Conservation (phyloP, 805 yeast species). For the Candida schatavii region DNA sequence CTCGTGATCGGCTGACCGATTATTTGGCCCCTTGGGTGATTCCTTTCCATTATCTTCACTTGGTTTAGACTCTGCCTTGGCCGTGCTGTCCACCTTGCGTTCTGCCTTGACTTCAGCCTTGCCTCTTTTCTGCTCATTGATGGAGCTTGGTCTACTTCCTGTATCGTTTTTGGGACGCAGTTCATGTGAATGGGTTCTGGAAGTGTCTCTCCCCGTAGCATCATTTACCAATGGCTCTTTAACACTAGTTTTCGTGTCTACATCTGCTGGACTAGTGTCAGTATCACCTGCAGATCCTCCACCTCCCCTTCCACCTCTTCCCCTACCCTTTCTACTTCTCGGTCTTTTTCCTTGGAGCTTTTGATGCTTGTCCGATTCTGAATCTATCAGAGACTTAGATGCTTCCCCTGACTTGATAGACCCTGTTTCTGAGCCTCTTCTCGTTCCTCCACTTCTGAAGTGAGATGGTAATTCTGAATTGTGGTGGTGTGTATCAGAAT, state of each 20-base stretch:
- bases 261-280: too few relatives aligned
- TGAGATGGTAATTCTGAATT: slow-evolving; percentile 1
- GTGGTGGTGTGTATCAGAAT: slow-evolving; percentile 1
- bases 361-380: background rate
- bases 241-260: too few relatives aligned
- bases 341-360: background rate
- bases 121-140: too few relatives aligned
- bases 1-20: too few relatives aligned
- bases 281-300: background rate
- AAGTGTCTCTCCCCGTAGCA: too few relatives aligned
- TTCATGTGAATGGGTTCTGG: too few relatives aligned
- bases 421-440: slow-evolving; percentile 1
- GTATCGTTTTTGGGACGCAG: too few relatives aligned
- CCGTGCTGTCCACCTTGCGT: too few relatives aligned
- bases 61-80: too few relatives aligned
- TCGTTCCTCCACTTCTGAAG: background rate
- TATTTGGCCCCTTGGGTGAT: background rate
- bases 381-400: background rate
- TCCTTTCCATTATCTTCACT: background rate
- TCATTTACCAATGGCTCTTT: too few relatives aligned
- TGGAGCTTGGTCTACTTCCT: too few relatives aligned
- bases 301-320: slow-evolving; percentile 2
- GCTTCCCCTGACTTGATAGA: background rate
- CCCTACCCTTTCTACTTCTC: slow-evolving; percentile 15
- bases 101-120: too few relatives aligned